phyloP scores from a whole-genome alignment of 2,329 filamentous ascomycete species.

The Microsporum audouinii region DNA sequence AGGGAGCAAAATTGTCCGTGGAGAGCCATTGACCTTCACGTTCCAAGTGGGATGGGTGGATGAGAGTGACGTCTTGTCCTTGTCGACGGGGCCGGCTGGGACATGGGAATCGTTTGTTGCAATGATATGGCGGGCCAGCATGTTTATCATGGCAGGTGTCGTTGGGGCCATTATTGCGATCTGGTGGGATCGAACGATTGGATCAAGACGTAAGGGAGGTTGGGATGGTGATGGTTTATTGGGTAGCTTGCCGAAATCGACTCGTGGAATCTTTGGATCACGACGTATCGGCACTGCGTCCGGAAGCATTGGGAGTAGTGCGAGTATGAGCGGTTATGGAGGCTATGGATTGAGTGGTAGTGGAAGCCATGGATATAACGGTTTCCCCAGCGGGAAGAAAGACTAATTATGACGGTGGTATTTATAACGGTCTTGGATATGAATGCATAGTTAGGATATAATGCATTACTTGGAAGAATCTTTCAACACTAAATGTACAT shows the following conservation, averaged over 20 bases:
- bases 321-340: constrained; percentile 42
- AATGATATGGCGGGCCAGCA: constrained; percentile 15
- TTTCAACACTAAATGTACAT: not conserved
- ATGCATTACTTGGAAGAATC: not conserved
- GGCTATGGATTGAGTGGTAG: constrained; percentile 39
- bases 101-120: not conserved
- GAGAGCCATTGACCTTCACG: constrained; percentile 66
- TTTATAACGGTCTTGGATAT: not conserved
- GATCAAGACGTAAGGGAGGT: constrained; percentile 15
- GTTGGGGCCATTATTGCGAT: constrained; percentile 27
- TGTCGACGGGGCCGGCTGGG: constrained; percentile 18
- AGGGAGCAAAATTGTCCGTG: constrained; percentile 64
- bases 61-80: constrained; percentile 29
- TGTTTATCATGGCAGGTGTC: constrained; percentile 26
- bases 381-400: constrained; percentile 31
- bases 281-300: constrained; percentile 42
- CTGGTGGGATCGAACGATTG: constrained; percentile 28
- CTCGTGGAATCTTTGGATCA: constrained; percentile 30
- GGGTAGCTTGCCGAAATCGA: constrained; percentile 19
- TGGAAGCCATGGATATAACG: constrained; percentile 18
- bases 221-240: constrained; percentile 38
- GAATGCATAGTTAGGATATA: not conserved
- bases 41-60: constrained; percentile 69
- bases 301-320: constrained; percentile 21
- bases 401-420: constrained; percentile 24